These are phyloP conservation scores for Dothideomycetes sp. DNA, from an alignment of 2,329 filamentous ascomycete genomes.

Conservation along the genomic window DNA sequence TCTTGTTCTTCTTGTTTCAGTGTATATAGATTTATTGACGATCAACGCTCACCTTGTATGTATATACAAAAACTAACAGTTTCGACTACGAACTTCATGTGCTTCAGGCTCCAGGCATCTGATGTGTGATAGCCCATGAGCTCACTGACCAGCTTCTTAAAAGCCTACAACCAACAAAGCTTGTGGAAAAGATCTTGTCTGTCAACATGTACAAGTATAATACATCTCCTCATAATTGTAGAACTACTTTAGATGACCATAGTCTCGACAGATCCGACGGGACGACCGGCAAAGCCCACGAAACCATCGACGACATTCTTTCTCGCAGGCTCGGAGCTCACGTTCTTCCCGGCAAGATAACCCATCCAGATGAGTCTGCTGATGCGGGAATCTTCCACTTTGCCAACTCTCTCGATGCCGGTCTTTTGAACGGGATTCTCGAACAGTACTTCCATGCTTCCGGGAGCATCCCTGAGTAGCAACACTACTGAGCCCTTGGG, in stretches of 20 bases:
- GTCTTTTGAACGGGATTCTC: conserved; percentile 45
- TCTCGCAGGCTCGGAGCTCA: conserved; percentile 75
- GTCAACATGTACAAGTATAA: no score
- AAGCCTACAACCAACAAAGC: no score
- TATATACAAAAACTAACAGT: no score
- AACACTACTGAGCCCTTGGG: conserved; percentile 73
- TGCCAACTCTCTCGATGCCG: conserved; percentile 48
- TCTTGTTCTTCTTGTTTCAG: no score
- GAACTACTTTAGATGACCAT: conserved; percentile 54
- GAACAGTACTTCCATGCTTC: conserved; percentile 59
- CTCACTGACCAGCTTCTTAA: no score
- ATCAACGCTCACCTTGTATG: no score
- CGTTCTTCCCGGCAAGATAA: conserved; percentile 77
- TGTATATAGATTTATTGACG: no score
- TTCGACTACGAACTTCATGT: no score
- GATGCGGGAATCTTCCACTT: conserved; percentile 68
- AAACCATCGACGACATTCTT: conserved; percentile 78
- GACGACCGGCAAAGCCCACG: conserved; percentile 78
- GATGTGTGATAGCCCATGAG: no score
- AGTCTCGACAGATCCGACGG: conserved; percentile 75
- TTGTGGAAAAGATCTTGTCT: no score
- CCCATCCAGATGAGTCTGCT: conserved; percentile 78
- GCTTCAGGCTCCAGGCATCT: no score
- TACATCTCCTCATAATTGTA: no score
- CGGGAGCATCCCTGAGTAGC: conserved; percentile 56